Percentiles rank a stretch among this genome's conserved stretches.
These are phyloP conservation scores for Linnemannia elongata DNA, from an alignment of 192 early-diverging fungal species.

Conservation along the genomic window DNA sequence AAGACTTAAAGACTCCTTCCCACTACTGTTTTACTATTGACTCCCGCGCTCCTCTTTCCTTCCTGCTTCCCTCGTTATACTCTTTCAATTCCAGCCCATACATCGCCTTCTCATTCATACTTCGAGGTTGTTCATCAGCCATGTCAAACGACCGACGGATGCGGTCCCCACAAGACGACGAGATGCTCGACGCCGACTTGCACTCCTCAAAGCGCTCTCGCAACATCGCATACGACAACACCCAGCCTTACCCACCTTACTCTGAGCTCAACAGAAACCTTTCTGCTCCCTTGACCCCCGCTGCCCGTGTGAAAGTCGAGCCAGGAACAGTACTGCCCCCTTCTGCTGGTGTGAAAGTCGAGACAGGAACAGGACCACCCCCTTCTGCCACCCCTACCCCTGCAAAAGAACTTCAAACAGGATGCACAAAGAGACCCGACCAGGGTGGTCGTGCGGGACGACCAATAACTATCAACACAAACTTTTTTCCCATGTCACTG, in stretches of 20 bases:
- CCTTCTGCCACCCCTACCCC: not conserved
- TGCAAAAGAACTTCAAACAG: not conserved
- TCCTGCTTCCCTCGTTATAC: no score
- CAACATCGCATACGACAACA: not conserved
- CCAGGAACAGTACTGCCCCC: not conserved
- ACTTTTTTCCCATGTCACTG: slow-evolving; percentile 20
- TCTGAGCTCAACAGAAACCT: not conserved
- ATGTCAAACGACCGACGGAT: not conserved
- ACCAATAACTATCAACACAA: not conserved
- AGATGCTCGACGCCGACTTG: not conserved
- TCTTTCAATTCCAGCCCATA: not conserved
- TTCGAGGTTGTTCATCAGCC: no score
- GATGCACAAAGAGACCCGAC: slow-evolving; percentile 7
- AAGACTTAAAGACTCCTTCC: no score
- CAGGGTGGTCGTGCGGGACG: not conserved
- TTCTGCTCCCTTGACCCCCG: not conserved
- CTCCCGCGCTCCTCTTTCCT: no score
- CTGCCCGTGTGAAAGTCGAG: not conserved
- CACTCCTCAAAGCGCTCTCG: not conserved
- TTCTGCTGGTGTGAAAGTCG: not conserved
- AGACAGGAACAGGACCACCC: not conserved
- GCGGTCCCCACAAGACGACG: not conserved
- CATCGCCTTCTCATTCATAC: not conserved
- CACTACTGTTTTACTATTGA: no score
- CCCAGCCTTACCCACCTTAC: not conserved